Evolutionary conservation across 163 green algal species (phyloP).

Genomic region (Volvox carteri): DNA sequence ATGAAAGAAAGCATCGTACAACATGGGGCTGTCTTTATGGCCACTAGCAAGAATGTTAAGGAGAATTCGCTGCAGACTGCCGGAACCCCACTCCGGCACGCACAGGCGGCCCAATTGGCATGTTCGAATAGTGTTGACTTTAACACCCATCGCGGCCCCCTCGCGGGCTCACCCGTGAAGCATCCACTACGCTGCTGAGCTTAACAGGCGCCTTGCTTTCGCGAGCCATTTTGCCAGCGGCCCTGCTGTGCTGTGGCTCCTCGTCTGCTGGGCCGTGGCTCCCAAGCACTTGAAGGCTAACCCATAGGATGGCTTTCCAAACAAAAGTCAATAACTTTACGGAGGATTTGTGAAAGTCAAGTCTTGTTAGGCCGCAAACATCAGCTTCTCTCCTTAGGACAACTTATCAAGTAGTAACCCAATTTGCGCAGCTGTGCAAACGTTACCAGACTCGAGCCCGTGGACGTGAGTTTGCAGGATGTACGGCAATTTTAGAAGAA

Average conservation of each 20-base stretch:
- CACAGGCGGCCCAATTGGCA: not conserved
- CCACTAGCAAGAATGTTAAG: too few species aligned
- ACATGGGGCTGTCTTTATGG: too few species aligned
- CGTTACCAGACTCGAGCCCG: not conserved
- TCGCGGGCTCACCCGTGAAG: conserved; percentile 48
- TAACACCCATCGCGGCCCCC: not conserved
- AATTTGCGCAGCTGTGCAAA: not conserved
- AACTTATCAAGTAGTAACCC: not conserved
- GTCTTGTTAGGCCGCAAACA: not conserved
- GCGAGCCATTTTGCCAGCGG: conserved; percentile 31
- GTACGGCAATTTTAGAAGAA: not conserved
- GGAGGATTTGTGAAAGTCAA: not conserved
- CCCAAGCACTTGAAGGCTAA: conserved; percentile 13
- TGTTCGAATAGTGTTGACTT: conserved; percentile 18
- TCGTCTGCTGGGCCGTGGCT: conserved; percentile 21
- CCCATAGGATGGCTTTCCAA: conserved; percentile 9
- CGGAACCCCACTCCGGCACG: not conserved
- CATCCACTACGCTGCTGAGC: conserved; percentile 58
- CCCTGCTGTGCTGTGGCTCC: conserved; percentile 14
- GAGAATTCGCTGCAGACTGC: not conserved
- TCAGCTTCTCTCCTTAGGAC: not conserved
- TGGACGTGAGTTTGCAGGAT: not conserved
- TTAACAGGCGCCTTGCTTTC: conserved; percentile 57
- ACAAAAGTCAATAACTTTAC: not conserved
- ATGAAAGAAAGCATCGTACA: too few species aligned